Conservation (phyloP, 305 asterid species). For the Solanum hybrid region DNA sequence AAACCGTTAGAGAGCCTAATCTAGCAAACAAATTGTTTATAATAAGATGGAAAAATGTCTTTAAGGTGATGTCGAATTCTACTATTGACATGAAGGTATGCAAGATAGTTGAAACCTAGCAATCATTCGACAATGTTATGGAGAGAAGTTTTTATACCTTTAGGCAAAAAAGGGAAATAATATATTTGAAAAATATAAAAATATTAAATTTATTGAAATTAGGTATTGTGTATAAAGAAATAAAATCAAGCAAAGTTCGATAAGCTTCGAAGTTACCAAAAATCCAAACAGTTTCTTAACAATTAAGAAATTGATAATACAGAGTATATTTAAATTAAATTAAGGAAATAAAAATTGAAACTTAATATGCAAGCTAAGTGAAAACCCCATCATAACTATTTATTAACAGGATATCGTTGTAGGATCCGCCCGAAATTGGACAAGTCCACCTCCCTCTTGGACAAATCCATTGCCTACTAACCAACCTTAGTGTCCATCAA, state of each 20-base stretch:
- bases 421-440: not conserved
- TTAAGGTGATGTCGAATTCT: conserved; percentile 32
- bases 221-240: too few species aligned
- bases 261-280: too few species aligned
- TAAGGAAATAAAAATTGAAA: too few species aligned
- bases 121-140: conserved; percentile 29
- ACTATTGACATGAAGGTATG: conserved; percentile 26
- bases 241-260: too few species aligned
- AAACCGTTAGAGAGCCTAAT: conserved; percentile 17
- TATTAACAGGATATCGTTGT: not conserved
- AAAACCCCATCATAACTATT: not conserved
- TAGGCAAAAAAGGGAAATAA: too few species aligned
- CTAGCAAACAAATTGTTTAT: conserved; percentile 21
- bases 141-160: conserved; percentile 18
- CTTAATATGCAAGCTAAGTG: too few species aligned
- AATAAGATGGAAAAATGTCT: conserved; percentile 31
- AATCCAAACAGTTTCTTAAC: too few species aligned
- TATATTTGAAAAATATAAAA: too few species aligned
- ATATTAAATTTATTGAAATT: too few species aligned
- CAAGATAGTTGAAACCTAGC: conserved; percentile 24
- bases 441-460: not conserved
- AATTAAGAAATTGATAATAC: too few species aligned
- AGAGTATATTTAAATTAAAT: too few species aligned
- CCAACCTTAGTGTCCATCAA: not conserved
- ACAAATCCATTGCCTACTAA: not conserved